phyloP scores from a whole-genome alignment of 2,329 filamentous ascomycete genomes.

The Gaeumannomyces tritici region DNA sequence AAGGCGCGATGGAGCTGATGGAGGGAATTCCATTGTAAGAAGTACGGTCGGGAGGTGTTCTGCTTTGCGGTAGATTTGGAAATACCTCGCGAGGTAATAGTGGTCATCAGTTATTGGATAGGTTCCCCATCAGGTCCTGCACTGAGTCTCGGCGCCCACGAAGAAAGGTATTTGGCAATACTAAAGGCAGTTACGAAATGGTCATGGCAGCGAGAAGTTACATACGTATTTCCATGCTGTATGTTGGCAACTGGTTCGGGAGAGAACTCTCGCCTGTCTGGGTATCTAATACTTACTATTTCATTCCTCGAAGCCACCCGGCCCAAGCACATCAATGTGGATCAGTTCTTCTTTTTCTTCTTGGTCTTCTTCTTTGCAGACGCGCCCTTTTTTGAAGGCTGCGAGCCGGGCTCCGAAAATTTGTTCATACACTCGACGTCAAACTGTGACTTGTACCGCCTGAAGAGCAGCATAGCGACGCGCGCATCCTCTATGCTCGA shows the following conservation, averaged over 20 bases:
- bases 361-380: slow-evolving; percentile 32
- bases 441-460: slow-evolving; percentile 73
- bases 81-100: neutral
- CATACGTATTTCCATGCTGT: too few relatives aligned
- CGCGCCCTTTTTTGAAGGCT: slow-evolving; percentile 15
- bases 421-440: slow-evolving; percentile 69
- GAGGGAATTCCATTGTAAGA: slow-evolving; percentile 55
- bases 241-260: too few relatives aligned
- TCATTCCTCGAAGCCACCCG: too few relatives aligned
- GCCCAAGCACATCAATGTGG: neutral
- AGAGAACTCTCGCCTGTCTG: too few relatives aligned
- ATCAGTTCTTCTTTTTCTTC: slow-evolving; percentile 25
- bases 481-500: slow-evolving; percentile 72
- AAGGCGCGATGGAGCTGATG: slow-evolving; percentile 58
- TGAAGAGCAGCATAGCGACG: slow-evolving; percentile 82
- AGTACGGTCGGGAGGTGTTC: neutral
- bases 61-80: slow-evolving; percentile 1
- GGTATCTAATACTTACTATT: too few relatives aligned
- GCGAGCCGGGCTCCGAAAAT: slow-evolving; percentile 34
- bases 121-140: too few relatives aligned
- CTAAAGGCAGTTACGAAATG: too few relatives aligned
- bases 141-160: too few relatives aligned
- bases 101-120: neutral
- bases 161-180: too few relatives aligned
- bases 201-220: too few relatives aligned